phyloP scores from a whole-genome alignment of 768 basidiomycete species.

The Boletus reticuloceps region DNA sequence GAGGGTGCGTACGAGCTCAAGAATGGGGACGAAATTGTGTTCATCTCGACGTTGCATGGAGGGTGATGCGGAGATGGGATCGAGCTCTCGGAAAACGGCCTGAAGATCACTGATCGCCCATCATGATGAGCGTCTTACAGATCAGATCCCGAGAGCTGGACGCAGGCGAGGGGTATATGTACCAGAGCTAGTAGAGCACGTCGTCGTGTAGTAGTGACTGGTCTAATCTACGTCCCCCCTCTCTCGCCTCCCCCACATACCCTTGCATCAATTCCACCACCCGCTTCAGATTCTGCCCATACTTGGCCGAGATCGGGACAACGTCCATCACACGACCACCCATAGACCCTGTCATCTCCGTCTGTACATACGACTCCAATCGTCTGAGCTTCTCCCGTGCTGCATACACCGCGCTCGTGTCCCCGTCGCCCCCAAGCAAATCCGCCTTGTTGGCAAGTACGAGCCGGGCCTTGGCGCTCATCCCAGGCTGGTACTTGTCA shows the following conservation, averaged over 20 bases:
- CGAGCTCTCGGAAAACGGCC: too few relatives aligned
- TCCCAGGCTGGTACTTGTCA: slow-evolving; percentile 74
- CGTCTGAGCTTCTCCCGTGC: slow-evolving; percentile 55
- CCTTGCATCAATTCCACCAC: slow-evolving; percentile 65
- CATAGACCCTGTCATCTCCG: slow-evolving; percentile 36
- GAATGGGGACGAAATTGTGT: slow-evolving; percentile 85
- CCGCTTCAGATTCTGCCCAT: slow-evolving; percentile 71
- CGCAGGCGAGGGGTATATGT: too few relatives aligned
- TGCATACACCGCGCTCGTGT: slow-evolving; percentile 45
- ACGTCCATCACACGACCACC: slow-evolving; percentile 50
- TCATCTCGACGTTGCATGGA: slow-evolving; percentile 95
- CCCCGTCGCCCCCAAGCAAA: slow-evolving; percentile 53
- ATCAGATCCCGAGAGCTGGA: neutral
- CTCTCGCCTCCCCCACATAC: slow-evolving; percentile 57
- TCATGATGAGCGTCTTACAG: neutral
- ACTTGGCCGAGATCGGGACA: slow-evolving; percentile 84
- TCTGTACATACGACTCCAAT: slow-evolving; percentile 56
- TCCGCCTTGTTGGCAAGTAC: slow-evolving; percentile 97
- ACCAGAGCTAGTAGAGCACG: too few relatives aligned
- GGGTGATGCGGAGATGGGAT: slow-evolving; percentile 2
- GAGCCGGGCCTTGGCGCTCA: slow-evolving; percentile 73
- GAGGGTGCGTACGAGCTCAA: slow-evolving; percentile 83
- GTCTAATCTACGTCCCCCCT: neutral
- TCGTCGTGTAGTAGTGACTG: too few relatives aligned
- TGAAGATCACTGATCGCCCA: too few relatives aligned